Evolutionary conservation across 768 basidiomycete genomes (phyloP).

Genomic region (Cantharellus cinnabarinus): DNA sequence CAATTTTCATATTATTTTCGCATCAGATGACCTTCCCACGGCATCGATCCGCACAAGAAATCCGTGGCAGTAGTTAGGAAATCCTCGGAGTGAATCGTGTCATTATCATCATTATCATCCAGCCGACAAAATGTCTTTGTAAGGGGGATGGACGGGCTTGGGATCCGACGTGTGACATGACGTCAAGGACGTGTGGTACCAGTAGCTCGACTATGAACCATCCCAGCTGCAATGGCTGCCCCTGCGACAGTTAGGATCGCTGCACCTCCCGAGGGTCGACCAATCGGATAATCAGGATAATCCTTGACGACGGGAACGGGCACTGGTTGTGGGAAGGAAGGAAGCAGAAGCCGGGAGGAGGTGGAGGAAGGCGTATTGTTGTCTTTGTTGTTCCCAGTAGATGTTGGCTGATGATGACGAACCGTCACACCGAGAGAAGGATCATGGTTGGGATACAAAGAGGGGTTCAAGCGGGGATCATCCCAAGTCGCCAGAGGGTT

Average conservation of each 20-base stretch:
- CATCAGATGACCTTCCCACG: no score
- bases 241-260: not conserved
- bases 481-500: not conserved
- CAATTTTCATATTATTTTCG: no score
- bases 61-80: no score
- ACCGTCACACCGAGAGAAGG: not conserved
- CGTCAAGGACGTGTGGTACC: not conserved
- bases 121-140: no score
- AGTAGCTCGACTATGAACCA: not conserved
- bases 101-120: no score
- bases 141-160: no score
- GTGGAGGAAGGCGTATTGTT: not conserved
- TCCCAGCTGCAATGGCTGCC: not conserved
- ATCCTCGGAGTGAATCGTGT: no score
- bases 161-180: no score
- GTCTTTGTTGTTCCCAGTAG: not conserved
- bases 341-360: not conserved
- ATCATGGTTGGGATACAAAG: not conserved
- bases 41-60: no score
- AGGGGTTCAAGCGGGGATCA: not conserved
- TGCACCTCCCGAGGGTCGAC: not conserved
- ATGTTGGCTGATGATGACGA: not conserved
- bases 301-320: no score
- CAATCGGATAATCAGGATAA: not conserved
- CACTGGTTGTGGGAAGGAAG: not conserved